phyloP scores from a whole-genome alignment of 164 flowering plant genomes.

The Annona cherimola region DNA sequence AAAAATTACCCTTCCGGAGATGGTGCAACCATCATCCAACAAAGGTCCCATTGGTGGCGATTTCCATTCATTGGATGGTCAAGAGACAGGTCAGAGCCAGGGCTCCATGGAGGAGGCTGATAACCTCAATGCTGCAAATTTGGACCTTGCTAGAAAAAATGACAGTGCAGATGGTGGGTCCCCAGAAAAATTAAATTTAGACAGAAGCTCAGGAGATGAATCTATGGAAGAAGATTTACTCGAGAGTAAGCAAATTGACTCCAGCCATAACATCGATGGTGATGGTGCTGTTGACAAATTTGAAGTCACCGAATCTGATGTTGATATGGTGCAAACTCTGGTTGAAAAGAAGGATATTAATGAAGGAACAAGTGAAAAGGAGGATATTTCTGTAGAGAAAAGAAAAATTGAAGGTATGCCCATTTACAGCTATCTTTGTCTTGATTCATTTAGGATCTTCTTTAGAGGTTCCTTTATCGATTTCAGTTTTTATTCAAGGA shows the following conservation, averaged over 20 bases:
- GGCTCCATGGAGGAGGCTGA: slow-evolving; percentile 22
- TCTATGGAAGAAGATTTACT: slow-evolving; percentile 78
- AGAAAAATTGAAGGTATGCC: slow-evolving; percentile 60
- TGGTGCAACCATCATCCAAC: slow-evolving; percentile 66
- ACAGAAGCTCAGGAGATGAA: slow-evolving; percentile 79
- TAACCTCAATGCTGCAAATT: slow-evolving; percentile 33
- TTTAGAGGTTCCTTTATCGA: not conserved
- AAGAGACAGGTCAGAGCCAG: slow-evolving; percentile 50
- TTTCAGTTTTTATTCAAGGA: not conserved
- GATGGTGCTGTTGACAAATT: slow-evolving; percentile 35
- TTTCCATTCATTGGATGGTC: slow-evolving; percentile 58
- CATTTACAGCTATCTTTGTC: not conserved
- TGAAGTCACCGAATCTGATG: slow-evolving; percentile 35
- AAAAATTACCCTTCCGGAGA: slow-evolving; percentile 65
- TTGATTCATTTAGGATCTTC: not conserved
- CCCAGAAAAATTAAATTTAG: slow-evolving; percentile 69
- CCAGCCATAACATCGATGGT: slow-evolving; percentile 25
- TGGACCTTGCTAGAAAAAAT: slow-evolving; percentile 41
- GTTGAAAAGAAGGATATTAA: slow-evolving; percentile 30
- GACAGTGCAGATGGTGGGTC: slow-evolving; percentile 48
- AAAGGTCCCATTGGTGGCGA: slow-evolving; percentile 54
- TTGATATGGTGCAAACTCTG: slow-evolving; percentile 39
- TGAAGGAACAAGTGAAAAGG: slow-evolving; percentile 27
- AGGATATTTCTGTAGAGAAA: slow-evolving; percentile 42
- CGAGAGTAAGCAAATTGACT: slow-evolving; percentile 61